A percentile compares a stretch with the other conserved stretches of the same genome.
Conservation (phyloP, 2,329 filamentous ascomycete genomes). For the Diaporthe batatas region DNA sequence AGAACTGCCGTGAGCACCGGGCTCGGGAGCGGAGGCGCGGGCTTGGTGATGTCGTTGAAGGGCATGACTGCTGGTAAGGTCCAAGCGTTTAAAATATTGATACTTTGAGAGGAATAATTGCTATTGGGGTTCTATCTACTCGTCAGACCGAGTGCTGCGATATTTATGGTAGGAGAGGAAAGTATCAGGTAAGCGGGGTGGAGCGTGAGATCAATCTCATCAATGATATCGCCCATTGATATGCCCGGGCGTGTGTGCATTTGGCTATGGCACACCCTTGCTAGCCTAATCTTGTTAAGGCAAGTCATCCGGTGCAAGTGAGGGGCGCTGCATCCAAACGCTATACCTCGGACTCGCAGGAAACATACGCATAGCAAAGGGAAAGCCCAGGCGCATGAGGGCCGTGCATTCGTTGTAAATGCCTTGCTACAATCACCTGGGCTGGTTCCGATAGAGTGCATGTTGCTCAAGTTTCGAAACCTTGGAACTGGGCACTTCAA, state of each 20-base stretch:
- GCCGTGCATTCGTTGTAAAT: neutral
- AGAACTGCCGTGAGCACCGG: conserved; percentile 35
- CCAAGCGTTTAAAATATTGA: neutral
- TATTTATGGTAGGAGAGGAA: neutral
- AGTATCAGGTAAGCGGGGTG: neutral
- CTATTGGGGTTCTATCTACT: neutral
- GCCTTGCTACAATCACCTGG: neutral
- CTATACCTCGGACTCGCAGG: neutral
- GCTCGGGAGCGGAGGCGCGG: conserved; percentile 38
- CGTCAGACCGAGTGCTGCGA: neutral
- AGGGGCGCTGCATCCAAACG: conserved; percentile 45
- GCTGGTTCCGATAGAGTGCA: neutral
- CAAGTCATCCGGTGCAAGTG: conserved; percentile 52
- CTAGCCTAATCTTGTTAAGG: conserved; percentile 21
- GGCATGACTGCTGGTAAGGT: conserved; percentile 13
- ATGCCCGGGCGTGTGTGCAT: neutral
- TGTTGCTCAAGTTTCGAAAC: too few relatives aligned
- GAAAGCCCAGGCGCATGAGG: neutral
- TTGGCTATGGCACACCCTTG: conserved; percentile 4
- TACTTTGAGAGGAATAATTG: neutral
- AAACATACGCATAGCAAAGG: neutral
- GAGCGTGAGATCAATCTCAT: neutral
- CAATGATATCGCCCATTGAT: neutral
- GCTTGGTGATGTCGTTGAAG: conserved; percentile 41
- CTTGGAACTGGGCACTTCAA: too few relatives aligned